Base-by-base conservation (phyloP, 306 rosid species). In the Pyrus bretschneideri region DNA sequence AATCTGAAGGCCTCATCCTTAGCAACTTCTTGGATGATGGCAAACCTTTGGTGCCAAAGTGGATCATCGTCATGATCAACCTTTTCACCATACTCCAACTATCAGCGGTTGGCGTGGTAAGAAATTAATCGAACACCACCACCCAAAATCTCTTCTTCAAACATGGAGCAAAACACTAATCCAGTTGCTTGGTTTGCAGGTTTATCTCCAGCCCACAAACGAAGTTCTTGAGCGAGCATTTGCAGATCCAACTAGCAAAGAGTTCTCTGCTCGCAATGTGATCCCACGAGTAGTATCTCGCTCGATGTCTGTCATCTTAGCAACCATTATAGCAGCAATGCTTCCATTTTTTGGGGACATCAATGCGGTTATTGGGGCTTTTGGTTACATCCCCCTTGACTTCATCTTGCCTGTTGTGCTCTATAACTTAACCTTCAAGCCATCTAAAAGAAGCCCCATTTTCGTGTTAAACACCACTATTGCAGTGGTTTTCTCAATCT, bases 281-380 rank as follows among this genome's bases (percentile, higher is more conserved):
- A 77, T 91, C n/a, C 98, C 97, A 0, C 82, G 98, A 81, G 11
- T 84, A 58, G 66, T 91, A 30, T 60, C 88, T 33, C 80, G 96
- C 7, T 83, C 98, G 33, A 0, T 83, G 3, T 87, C 93, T 4
- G 81, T 85, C 2, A 19, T 84, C 4, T 13, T 82, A 18, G 82
- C 93, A 18, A 87, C 93, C 25, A 76, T 33, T 4, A 74, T 90
- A 78, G 90, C 89, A 68, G 97, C 97, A 17, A 90, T 93, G 96
- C 87, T 91, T 81, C 98, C 97, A 40, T 91, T 93, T 77, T 93
- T 91, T 38, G 96, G 93, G 25, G 94, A 93, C 81, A 83, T 90
- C 60, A 90, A 86, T 75, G 80, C 89, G 0, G 83, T 94, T 1
- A 88, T 94, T 4, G 94, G 98, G 72, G 97, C 98, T 35, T 90